phyloP scores from a whole-genome alignment of 208 protist species.

The Leishmania major region DNA sequence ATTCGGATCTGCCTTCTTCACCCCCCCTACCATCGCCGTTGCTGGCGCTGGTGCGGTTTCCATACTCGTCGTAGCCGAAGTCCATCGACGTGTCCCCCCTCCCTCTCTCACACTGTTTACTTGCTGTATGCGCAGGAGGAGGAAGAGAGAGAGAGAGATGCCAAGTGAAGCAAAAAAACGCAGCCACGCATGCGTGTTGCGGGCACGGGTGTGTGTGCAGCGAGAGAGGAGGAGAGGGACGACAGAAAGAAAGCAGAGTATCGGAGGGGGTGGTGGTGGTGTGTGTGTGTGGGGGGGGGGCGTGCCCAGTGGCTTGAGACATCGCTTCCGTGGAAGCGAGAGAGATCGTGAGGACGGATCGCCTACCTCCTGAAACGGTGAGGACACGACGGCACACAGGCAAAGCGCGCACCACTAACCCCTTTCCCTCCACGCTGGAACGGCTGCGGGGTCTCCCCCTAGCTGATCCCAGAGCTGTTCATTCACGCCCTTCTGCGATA shows the following conservation, averaged over 20 bases:
- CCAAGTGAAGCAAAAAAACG: background rate
- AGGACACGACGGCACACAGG: background rate
- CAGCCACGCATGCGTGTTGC: background rate
- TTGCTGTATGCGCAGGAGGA: background rate
- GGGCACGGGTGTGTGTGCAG: background rate
- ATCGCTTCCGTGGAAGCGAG: background rate
- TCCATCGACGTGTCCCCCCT: slow-evolving; percentile 41
- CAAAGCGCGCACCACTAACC: background rate
- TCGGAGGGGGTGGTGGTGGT: background rate
- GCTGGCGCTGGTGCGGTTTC: slow-evolving; percentile 34
- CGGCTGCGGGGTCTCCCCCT: background rate
- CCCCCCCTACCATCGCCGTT: slow-evolving; percentile 5
- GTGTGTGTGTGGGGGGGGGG: background rate
- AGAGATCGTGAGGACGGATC: background rate
- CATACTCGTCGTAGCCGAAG: slow-evolving; percentile 78
- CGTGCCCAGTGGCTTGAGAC: background rate
- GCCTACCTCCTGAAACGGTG: background rate
- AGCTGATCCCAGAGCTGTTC: background rate
- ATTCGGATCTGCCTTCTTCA: slow-evolving; percentile 33
- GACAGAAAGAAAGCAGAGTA: background rate
- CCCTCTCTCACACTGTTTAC: background rate
- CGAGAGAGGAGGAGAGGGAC: background rate
- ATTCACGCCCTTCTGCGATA: background rate
- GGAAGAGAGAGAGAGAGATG: background rate
- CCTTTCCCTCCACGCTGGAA: background rate